These are phyloP conservation scores for Trichothecium sympodiale DNA, from an alignment of 2,329 filamentous ascomycete species.

Conservation along the genomic window DNA sequence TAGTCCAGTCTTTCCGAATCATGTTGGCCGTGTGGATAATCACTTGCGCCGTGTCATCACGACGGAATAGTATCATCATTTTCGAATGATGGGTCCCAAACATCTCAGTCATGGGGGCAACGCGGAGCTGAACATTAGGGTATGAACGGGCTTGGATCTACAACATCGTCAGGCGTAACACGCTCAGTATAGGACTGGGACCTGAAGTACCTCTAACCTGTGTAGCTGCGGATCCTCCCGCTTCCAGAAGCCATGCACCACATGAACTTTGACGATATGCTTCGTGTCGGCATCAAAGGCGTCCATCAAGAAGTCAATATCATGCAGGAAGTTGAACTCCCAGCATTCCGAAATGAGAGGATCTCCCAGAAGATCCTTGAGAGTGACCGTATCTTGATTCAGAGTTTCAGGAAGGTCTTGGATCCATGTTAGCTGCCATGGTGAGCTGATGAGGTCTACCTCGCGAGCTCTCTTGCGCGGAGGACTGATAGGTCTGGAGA, in stretches of 20 bases:
- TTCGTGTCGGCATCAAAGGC: constrained; percentile 42
- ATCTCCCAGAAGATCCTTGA: constrained; percentile 61
- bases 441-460: constrained; percentile 33
- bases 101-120: constrained; percentile 69
- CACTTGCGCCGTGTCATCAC: constrained; percentile 66
- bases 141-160: background rate
- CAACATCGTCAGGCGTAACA: background rate
- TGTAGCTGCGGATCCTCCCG: constrained; percentile 50
- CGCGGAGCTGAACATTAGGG: constrained; percentile 56
- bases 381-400: constrained; percentile 55
- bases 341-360: constrained; percentile 62
- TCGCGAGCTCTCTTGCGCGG: constrained; percentile 25
- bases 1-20: constrained; percentile 78
- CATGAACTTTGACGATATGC: constrained; percentile 36
- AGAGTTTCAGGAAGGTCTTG: constrained; percentile 44
- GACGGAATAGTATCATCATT: constrained; percentile 74
- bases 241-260: constrained; percentile 56
- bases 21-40: constrained; percentile 87
- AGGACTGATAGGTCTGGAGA: constrained; percentile 33
- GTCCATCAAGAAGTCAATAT: constrained; percentile 43
- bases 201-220: constrained; percentile 38
- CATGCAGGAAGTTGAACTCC: constrained; percentile 59
- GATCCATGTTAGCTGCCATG: constrained; percentile 62
- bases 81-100: constrained; percentile 83
- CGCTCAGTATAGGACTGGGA: constrained; percentile 1